Percentiles rank a stretch among this genome's conserved stretches.
Evolutionary conservation across 2,329 filamentous ascomycete species (phyloP).

Genomic region (Beauveria australis): DNA sequence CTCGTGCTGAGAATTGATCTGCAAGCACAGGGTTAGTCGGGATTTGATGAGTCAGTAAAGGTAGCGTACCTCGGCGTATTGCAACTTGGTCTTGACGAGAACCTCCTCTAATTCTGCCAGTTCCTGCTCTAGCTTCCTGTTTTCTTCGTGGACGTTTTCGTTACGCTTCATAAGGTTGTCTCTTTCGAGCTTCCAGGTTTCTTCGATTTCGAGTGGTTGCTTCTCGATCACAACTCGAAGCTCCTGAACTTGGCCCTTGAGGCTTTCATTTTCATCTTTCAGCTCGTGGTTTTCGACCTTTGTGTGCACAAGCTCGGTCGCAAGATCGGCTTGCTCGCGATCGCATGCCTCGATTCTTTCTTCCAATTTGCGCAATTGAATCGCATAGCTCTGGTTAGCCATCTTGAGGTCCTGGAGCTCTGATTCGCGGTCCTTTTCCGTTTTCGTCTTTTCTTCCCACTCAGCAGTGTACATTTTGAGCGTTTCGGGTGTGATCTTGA

Average conservation of each 20-base stretch:
- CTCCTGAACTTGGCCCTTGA: conserved; percentile 78
- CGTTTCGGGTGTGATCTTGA: conserved; percentile 76
- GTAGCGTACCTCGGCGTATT: conserved; percentile 77
- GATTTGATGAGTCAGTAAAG: not conserved
- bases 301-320: conserved; percentile 81
- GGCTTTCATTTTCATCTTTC: conserved; percentile 78
- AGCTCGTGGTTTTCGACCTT: conserved; percentile 93
- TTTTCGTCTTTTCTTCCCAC: conserved; percentile 85
- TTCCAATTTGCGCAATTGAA: conserved; percentile 77
- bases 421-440: conserved; percentile 71
- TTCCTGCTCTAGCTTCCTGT: conserved; percentile 78
- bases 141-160: conserved; percentile 88
- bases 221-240: conserved; percentile 79
- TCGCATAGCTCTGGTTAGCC: conserved; percentile 57
- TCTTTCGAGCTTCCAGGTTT: conserved; percentile 72
- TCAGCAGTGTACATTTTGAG: conserved; percentile 74
- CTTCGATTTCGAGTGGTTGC: conserved; percentile 83
- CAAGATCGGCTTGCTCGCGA: conserved; percentile 80
- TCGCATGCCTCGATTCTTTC: conserved; percentile 83
- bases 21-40: not conserved
- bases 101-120: conserved; percentile 87
- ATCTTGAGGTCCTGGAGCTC: conserved; percentile 69
- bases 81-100: conserved; percentile 89
- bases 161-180: conserved; percentile 90
- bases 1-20: conserved; percentile 67